Conservation (phyloP, 441 rosid genomes). For the Populus trichocarpa region DNA sequence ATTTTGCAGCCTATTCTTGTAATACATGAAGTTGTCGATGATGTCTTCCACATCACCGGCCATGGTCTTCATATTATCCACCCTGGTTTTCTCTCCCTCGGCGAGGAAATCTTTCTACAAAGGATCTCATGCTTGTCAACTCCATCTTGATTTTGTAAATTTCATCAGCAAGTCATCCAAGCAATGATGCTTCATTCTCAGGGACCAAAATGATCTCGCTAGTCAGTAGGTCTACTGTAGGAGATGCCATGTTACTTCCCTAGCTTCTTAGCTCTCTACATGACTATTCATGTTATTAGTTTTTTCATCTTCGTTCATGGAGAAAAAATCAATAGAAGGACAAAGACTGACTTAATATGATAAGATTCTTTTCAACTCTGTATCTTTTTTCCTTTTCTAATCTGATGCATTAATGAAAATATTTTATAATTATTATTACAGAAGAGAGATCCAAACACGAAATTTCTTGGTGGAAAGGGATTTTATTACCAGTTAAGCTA, state of each 20-base stretch:
- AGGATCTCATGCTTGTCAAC: slow-evolving; percentile 34
- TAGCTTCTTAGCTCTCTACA: no score
- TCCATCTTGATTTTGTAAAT: slow-evolving; percentile 31
- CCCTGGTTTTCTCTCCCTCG: slow-evolving; percentile 27
- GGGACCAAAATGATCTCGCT: background rate
- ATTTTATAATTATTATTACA: no score
- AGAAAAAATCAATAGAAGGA: background rate
- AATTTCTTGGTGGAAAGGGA: no score
- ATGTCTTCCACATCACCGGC: slow-evolving; percentile 35
- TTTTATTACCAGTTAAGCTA: no score
- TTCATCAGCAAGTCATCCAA: slow-evolving; percentile 23
- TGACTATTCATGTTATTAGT: no score
- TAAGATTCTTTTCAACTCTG: background rate
- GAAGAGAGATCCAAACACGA: no score
- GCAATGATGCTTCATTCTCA: slow-evolving; percentile 28
- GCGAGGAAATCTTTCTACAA: slow-evolving; percentile 17
- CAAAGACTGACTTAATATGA: background rate
- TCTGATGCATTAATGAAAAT: background rate
- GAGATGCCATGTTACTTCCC: no score
- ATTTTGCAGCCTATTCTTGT: background rate
- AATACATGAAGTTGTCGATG: slow-evolving; percentile 30
- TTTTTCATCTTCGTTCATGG: no score
- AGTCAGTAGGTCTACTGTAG: no score
- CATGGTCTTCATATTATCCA: slow-evolving; percentile 23
- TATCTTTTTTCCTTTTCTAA: background rate